Evolutionary conservation across 2,329 filamentous ascomycete species (phyloP), one percentile per base, ranked within the genome.

Genomic region (Cladosporium austrohemisphaericum): DNA sequence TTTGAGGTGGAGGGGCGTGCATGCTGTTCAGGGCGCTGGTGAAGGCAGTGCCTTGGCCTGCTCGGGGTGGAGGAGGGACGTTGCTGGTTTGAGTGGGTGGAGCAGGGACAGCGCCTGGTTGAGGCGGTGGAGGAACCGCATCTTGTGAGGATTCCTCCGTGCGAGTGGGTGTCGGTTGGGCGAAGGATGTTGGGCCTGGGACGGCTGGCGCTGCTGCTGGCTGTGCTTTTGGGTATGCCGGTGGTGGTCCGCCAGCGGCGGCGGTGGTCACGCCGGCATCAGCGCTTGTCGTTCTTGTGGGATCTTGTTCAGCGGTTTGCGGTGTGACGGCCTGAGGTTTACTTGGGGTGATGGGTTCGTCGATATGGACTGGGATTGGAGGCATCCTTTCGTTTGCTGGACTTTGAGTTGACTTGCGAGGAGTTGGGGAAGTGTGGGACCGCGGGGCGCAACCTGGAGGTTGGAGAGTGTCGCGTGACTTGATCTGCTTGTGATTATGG

Each of bases 361-460:
- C 65, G 49, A 70, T 69, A 65, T 75, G 71, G 49, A 74, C 65
- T 35, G 65, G 70, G 36, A 76, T 69, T 10, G 71, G 72, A 10
- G 72, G 70, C 73, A 76, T 76, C 9, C 32, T 68, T 50, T 36
- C n/a, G 28, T 28, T 46, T 28, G 16, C 8, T 35, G 19, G 41
- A 23, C 26, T 16, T 22, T 10, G 38, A 25, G 29, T n/a, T n/a
- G n/a, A n/a, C n/a, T n/a, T n/a, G n/a, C n/a, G n/a, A n/a, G n/a
- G n/a, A n/a, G n/a, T n/a, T n/a, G n/a, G n/a, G n/a, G n/a, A n/a
- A n/a, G n/a, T n/a, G n/a, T n/a, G n/a, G n/a, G n/a, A n/a, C n/a
- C n/a, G n/a, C n/a, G n/a, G n/a, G n/a, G n/a, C n/a, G n/a, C n/a
- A n/a, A n/a, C n/a, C n/a, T n/a, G n/a, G n/a, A n/a, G n/a, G n/a